Base-by-base conservation (phyloP, 495 filamentous ascomycete species). In the Xylaria telfairii region DNA sequence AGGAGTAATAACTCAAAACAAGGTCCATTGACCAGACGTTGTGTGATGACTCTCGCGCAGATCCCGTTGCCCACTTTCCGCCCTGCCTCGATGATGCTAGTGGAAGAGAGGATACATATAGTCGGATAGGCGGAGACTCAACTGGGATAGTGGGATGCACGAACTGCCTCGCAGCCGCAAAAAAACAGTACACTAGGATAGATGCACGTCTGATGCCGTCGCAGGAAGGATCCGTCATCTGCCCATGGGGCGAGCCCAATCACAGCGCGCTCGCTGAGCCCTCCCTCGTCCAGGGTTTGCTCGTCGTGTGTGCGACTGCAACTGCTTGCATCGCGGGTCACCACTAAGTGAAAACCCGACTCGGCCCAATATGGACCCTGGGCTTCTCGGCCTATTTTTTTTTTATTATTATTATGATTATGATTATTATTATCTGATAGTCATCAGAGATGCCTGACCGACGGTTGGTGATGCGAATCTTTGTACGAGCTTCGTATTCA, bases 161-260 rank as follows among this genome's bases (percentile, higher is more conserved):
- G 32, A 66, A 66, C 42, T 47, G 67, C 32, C 53, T 62, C 57
- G 24, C 42, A 69, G 67, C 54, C 67, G 67, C 67, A 69, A 28
- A 47, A 28, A 47, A 19, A 42, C 12, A 68, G 54, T 42, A 69
- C 21, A 61, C 4, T 54, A 53, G 42, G 37, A 19, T 54, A 63
- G 30, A 53, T 39, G 57, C 44, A 39, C 54, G 26, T 49, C 26
- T 60, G 64, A 62, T 42, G 57, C 57, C 57, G 57, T 63, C 44
- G 57, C 67, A 69, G 57, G 59, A 63, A 69, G 67, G 57, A 69
- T 69, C 67, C 46, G 67, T 53, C 67, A 69, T 69, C 67, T 63
- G 67, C 56, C 30, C 57, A 53, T 24, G 42, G 10, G 67, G 46
- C 67, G 24, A 62, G 67, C 26, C 67, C 67, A 69, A 63, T 69